These are phyloP conservation scores for Pichia membranifaciens DNA, from an alignment of 805 yeast genomes.

Conservation along the genomic window DNA sequence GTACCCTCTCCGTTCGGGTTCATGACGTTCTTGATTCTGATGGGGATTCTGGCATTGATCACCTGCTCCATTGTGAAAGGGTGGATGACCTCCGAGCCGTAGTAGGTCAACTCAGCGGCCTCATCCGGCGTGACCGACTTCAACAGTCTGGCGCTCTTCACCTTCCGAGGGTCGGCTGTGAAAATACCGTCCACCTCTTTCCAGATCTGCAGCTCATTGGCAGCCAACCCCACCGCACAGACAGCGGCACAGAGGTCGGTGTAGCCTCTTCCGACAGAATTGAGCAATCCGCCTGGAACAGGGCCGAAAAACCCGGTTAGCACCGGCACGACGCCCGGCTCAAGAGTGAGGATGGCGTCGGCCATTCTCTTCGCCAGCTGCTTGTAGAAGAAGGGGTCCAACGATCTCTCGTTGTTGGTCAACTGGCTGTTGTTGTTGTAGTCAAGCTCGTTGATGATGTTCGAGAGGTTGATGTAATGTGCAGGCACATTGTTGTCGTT, in stretches of 20 bases:
- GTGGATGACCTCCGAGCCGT: slow-evolving; percentile 96
- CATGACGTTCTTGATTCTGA: slow-evolving; percentile 91
- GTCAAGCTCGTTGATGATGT: slow-evolving; percentile 39
- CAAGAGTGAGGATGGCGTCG: slow-evolving; percentile 37
- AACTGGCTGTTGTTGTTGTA: slow-evolving; percentile 36
- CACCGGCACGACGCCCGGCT: slow-evolving; percentile 62
- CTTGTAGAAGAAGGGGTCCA: slow-evolving; percentile 63
- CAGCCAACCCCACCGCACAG: slow-evolving; percentile 85
- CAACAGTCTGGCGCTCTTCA: slow-evolving; percentile 78
- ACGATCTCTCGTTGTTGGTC: slow-evolving; percentile 18
- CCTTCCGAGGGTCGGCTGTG: slow-evolving; percentile 97
- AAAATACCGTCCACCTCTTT: slow-evolving; percentile 98
- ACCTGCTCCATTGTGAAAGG: slow-evolving; percentile 99
- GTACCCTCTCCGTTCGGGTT: slow-evolving; percentile 94
- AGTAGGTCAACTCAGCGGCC: slow-evolving; percentile 96
- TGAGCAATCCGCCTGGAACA: slow-evolving; percentile 91
- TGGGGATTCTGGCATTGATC: slow-evolving; percentile 91
- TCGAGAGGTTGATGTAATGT: slow-evolving; percentile 70
- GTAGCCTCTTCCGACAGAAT: slow-evolving; percentile 95
- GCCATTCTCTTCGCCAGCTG: slow-evolving; percentile 50
- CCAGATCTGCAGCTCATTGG: slow-evolving; percentile 97
- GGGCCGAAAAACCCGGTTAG: slow-evolving; percentile 93
- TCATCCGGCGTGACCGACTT: slow-evolving; percentile 95
- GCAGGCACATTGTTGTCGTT: slow-evolving; percentile 79
- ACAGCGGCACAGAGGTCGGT: slow-evolving; percentile 97